Percentiles rank a stretch among this genome's conserved stretches.
Evolutionary conservation across 106 monocot species (phyloP).

Genomic region (Platanthera zijinensis): DNA sequence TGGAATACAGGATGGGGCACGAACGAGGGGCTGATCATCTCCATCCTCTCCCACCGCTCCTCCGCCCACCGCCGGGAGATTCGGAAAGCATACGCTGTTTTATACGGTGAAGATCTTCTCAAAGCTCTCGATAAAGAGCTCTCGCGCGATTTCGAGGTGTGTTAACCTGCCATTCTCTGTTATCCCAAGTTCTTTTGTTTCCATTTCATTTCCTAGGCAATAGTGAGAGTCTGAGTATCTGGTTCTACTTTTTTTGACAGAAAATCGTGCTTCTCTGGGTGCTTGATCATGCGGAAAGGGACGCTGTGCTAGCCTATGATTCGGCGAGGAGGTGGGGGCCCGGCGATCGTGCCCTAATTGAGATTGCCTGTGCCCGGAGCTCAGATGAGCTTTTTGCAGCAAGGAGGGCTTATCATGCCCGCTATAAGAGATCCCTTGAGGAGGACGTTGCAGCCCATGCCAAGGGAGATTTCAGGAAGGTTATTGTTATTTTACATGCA

Average conservation of each 20-base stretch:
- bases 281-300: conserved; percentile 62
- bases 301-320: conserved; percentile 63
- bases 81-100: conserved; percentile 41
- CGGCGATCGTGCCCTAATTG: conserved; percentile 37
- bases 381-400: conserved; percentile 40
- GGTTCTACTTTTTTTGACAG: conserved; percentile 15
- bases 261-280: conserved; percentile 68
- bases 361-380: conserved; percentile 58
- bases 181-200: not conserved
- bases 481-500: conserved; percentile 2
- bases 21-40: conserved; percentile 64
- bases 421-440: conserved; percentile 73
- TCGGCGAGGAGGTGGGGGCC: conserved; percentile 45
- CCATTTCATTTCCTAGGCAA: not conserved
- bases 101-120: conserved; percentile 71
- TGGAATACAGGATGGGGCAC: conserved; percentile 77
- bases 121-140: conserved; percentile 66
- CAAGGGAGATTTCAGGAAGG: conserved; percentile 72
- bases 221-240: not conserved
- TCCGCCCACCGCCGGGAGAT: conserved; percentile 53
- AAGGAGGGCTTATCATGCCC: conserved; percentile 63
- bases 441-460: conserved; percentile 78
- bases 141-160: conserved; percentile 70
- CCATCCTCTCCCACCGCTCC: conserved; percentile 68
- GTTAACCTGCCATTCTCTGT: not conserved